A percentile compares a stretch with the other conserved stretches of the same genome.
These are phyloP conservation scores for Tuber indicum DNA, from an alignment of 495 filamentous ascomycete genomes.

Conservation along the genomic window DNA sequence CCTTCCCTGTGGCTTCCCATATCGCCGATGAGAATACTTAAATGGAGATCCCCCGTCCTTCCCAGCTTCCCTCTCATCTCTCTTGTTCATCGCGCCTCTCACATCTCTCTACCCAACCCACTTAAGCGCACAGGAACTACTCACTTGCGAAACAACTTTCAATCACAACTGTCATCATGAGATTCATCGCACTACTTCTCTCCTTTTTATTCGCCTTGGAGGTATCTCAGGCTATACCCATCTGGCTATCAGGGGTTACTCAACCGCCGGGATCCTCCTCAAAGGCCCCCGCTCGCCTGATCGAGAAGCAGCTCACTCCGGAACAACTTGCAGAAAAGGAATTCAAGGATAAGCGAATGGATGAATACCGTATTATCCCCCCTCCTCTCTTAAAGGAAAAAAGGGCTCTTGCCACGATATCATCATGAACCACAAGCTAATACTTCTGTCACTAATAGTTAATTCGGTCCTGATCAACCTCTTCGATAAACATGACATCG, in stretches of 20 bases:
- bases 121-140: neutral
- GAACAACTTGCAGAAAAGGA: neutral
- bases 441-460: neutral
- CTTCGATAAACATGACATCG: neutral
- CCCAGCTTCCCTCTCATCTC: neutral
- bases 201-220: neutral
- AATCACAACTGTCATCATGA: neutral
- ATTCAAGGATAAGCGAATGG: neutral
- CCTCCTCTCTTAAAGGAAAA: neutral
- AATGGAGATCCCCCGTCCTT: neutral
- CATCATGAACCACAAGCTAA: neutral
- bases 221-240: neutral
- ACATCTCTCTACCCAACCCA: neutral
- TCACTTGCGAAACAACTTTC: neutral
- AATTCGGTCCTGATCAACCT: neutral
- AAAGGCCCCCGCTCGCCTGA: too few species aligned
- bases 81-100: neutral
- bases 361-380: neutral
- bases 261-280: neutral
- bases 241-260: neutral
- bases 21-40: neutral
- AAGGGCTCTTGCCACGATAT: neutral
- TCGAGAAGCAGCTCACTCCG: neutral
- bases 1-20: neutral
- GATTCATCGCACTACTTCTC: neutral